Conservation (phyloP, 2,329 filamentous ascomycete genomes). For the Trichophyton schoenleinii region DNA sequence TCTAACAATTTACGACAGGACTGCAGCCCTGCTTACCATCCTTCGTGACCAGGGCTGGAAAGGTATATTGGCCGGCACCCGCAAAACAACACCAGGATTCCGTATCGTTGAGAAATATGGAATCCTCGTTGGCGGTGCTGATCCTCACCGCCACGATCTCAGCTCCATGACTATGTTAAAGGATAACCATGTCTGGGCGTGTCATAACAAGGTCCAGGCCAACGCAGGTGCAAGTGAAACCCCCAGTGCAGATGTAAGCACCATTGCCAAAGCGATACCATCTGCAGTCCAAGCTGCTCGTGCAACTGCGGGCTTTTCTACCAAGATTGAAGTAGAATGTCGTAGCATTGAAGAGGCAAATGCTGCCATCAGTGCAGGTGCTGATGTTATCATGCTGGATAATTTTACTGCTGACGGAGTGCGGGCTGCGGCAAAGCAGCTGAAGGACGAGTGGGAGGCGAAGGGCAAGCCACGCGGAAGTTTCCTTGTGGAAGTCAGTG, state of each 20-base stretch:
- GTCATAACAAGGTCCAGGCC: constrained; percentile 39
- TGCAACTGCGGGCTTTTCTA: constrained; percentile 69
- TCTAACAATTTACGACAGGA: constrained; percentile 20
- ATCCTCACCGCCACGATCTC: constrained; percentile 82
- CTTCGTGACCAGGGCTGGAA: constrained; percentile 55
- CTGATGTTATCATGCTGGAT: constrained; percentile 94
- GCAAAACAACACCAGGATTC: constrained; percentile 95
- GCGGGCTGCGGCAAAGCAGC: constrained; percentile 55
- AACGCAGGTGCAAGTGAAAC: background rate
- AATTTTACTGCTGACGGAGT: constrained; percentile 80
- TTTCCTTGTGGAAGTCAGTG: constrained; percentile 83
- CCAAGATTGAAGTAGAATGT: constrained; percentile 95
- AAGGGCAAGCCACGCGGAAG: constrained; percentile 49
- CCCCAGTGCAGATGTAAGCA: constrained; percentile 51
- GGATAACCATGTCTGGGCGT: constrained; percentile 95
- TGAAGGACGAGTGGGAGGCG: constrained; percentile 70
- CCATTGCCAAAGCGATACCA: constrained; percentile 54
- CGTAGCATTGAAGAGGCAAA: constrained; percentile 78
- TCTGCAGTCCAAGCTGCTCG: constrained; percentile 76
- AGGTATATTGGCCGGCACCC: constrained; percentile 80
- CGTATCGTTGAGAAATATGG: constrained; percentile 95
- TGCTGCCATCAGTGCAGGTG: constrained; percentile 79
- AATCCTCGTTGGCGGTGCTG: constrained; percentile 86
- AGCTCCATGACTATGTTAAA: constrained; percentile 97
- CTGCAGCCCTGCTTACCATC: constrained; percentile 37